These are phyloP conservation scores for Globisporangium paddicum DNA, from an alignment of 352 stramenopile species.

Conservation along the genomic window DNA sequence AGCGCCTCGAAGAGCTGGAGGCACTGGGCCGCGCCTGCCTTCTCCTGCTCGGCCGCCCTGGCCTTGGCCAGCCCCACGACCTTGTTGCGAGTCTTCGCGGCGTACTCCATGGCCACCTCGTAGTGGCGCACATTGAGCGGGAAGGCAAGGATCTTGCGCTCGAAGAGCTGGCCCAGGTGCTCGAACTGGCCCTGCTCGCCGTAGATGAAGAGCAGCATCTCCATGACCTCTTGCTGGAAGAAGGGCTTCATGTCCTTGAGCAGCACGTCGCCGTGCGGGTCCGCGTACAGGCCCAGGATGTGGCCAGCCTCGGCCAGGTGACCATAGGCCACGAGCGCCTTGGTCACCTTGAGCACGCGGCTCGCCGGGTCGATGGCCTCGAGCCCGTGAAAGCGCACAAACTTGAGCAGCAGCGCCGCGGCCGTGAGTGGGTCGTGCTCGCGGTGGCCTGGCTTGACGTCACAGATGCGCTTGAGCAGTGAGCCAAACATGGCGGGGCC, in stretches of 20 bases:
- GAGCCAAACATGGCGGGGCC: conserved; percentile 25
- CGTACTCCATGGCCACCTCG: conserved; percentile 69
- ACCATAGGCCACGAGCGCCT: conserved; percentile 37
- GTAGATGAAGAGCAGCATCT: conserved; percentile 71
- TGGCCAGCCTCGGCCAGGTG: conserved; percentile 41
- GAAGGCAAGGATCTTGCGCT: conserved; percentile 39
- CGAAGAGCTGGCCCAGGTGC: conserved; percentile 41
- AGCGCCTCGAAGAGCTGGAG: conserved; percentile 75
- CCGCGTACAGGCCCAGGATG: conserved; percentile 46
- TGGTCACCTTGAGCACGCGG: conserved; percentile 40
- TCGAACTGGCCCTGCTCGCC: conserved; percentile 46
- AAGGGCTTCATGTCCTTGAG: conserved; percentile 47
- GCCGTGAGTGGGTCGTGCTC: conserved; percentile 29
- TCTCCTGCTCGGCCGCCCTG: conserved; percentile 17
- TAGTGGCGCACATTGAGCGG: conserved; percentile 56
- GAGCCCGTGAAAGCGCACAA: conserved; percentile 40
- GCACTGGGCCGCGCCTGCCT: conserved; percentile 32
- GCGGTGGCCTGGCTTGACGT: conserved; percentile 15
- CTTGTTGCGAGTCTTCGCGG: conserved; percentile 3
- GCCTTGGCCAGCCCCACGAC: conserved; percentile 5
- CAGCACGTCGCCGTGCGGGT: conserved; percentile 28
- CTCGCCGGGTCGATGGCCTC: conserved; percentile 26
- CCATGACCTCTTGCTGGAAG: conserved; percentile 61
- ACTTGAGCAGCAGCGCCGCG: conserved; percentile 56
- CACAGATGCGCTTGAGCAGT: conserved; percentile 35